Percentiles rank a stretch among this genome's conserved stretches.
Evolutionary conservation across 176 grass and related monocot genomes (phyloP).

Genomic region (Avena insularis): DNA sequence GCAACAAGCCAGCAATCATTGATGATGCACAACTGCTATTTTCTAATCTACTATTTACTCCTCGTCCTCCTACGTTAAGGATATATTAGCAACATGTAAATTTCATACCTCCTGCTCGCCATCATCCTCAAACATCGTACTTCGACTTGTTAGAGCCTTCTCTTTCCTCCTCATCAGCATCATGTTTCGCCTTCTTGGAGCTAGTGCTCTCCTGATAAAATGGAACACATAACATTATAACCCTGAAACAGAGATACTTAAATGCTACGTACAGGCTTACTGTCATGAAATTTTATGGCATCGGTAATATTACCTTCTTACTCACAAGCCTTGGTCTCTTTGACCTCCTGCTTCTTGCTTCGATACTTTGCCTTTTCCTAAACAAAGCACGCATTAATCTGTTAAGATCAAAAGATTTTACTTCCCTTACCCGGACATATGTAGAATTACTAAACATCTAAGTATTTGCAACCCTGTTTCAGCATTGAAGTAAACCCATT

Average conservation of each 20-base stretch:
- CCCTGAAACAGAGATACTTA: slow-evolving; percentile 27
- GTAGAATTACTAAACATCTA: neutral
- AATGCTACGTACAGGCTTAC: slow-evolving; percentile 3
- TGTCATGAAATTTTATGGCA: neutral
- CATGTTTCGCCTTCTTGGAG: slow-evolving; percentile 67
- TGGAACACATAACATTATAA: neutral
- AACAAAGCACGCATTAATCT: slow-evolving; percentile 38
- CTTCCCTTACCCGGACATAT: neutral
- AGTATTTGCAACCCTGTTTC: neutral
- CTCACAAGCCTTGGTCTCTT: slow-evolving; percentile 51
- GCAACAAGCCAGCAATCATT: slow-evolving; percentile 12
- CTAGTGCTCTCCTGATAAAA: slow-evolving; percentile 54
- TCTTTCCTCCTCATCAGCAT: slow-evolving; percentile 54
- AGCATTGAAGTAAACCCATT: too few species aligned
- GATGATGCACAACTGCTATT: slow-evolving; percentile 41
- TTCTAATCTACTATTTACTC: slow-evolving; percentile 65
- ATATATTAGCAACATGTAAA: slow-evolving; percentile 39
- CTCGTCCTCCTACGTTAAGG: slow-evolving; percentile 56
- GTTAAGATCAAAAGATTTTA: neutral
- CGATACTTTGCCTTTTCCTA: slow-evolving; percentile 79
- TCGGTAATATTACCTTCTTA: slow-evolving; percentile 56
- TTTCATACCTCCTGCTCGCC: slow-evolving; percentile 59
- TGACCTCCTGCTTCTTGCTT: slow-evolving; percentile 54
- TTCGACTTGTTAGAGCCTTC: slow-evolving; percentile 89
- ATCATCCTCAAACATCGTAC: slow-evolving; percentile 77